These are phyloP conservation scores for Xylariaceae sp. DNA, from an alignment of 2,329 filamentous ascomycete genomes.

Conservation along the genomic window DNA sequence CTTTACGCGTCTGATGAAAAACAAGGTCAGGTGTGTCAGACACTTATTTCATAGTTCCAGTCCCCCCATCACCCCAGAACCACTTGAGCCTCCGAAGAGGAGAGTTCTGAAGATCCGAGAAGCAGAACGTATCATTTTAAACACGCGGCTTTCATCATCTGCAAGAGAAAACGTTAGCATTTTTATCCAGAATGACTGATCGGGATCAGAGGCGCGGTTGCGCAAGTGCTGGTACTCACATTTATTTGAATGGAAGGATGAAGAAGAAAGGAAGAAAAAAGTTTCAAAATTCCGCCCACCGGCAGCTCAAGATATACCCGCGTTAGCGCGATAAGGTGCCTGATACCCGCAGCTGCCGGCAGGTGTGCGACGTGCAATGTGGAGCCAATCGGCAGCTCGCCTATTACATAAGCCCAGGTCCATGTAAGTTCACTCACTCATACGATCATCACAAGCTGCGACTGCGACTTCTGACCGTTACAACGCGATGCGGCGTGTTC, in stretches of 20 bases:
- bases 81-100: slow-evolving; percentile 90
- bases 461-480: background rate
- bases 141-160: slow-evolving; percentile 99
- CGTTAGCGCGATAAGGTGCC: slow-evolving; percentile 1
- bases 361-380: background rate
- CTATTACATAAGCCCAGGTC: no score
- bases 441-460: background rate
- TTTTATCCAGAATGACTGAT: background rate
- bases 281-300: slow-evolving; percentile 27
- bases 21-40: slow-evolving; percentile 99
- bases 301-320: slow-evolving; percentile 17
- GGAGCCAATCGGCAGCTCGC: no score
- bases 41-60: slow-evolving; percentile 90
- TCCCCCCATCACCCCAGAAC: slow-evolving; percentile 61
- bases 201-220: background rate
- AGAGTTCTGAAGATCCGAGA: slow-evolving; percentile 70
- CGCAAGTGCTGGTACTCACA: slow-evolving; percentile 53
- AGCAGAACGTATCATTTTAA: slow-evolving; percentile 75
- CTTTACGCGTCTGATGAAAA: slow-evolving; percentile 93
- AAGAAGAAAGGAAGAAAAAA: slow-evolving; percentile 53
- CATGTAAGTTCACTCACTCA: background rate
- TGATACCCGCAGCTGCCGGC: background rate
- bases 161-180: slow-evolving; percentile 34
- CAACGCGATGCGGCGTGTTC: background rate
- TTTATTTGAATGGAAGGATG: slow-evolving; percentile 99